Base-by-base conservation (phyloP, 345 rosid genomes). In the Linum lewisii region DNA sequence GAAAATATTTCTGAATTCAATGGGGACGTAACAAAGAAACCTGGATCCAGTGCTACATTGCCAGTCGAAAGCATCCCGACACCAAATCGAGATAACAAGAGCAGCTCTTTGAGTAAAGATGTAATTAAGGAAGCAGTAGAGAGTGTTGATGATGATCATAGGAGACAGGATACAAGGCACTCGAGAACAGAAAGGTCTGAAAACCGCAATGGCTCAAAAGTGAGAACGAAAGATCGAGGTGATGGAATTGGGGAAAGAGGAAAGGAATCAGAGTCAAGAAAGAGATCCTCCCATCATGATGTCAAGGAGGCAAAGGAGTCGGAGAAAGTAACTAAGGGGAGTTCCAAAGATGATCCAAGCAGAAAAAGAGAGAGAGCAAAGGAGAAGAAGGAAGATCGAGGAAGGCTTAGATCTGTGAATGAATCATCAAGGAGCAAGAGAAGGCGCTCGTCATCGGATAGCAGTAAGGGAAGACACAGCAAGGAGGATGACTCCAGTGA, bases 341-440 rank as follows among this genome's bases (percentile, higher is more conserved):
- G 63, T 67, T 62, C 76, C 51, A 81, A 76, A 77, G 83, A 78
- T 61, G 84, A 79, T 65, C 15, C 71, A 38, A 71, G 65, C 56
- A 77, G 67, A 65, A 81, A 77, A 66, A 77, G 72, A 64, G 83
- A 78, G 25, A 75, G 72, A 22, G 58, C 66, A 63, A 85, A 80
- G 82, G 73, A 75, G 21, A 72, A 54, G 70, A 82, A 76, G 63
- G 84, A 77, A 70, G 83, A 78, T 45, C 66, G 77, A 65, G 66
- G 77, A 21, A 78, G 83, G 61, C 77, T 64, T 59, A 81, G 74
- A 61, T 70, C 24, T 25, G 21, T 69, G 62, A 75, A 58, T 59
- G 95, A 82, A 57, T 73, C 88, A 2, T 73, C 79, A 81, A 79
- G 79, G 73, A 79, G 82, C 56, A 84, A 77, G 79, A 82, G 84